phyloP scores from a whole-genome alignment of 2,329 filamentous ascomycete genomes.

The Endoconidiophora laricicola region DNA sequence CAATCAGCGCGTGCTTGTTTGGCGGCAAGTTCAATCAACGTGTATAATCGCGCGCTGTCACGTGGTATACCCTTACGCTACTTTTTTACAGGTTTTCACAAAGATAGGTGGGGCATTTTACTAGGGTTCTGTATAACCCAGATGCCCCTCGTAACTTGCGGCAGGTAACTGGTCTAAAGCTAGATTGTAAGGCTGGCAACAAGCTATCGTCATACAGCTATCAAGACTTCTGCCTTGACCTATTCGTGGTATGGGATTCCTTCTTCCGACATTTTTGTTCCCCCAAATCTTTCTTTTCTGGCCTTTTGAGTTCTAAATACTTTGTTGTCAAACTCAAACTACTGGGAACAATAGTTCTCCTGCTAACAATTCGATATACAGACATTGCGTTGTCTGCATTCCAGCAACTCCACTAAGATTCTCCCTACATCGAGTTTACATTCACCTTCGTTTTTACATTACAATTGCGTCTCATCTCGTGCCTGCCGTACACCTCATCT shows the following conservation, averaged over 20 bases:
- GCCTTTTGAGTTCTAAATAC: too few relatives aligned
- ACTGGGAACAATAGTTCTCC: background rate
- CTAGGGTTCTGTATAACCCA: background rate
- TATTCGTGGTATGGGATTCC: background rate
- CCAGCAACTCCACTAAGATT: background rate
- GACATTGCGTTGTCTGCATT: background rate
- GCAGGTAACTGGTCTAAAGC: too few relatives aligned
- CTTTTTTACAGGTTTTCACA: too few relatives aligned
- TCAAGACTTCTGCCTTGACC: background rate
- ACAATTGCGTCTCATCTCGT: background rate
- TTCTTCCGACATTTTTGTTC: background rate
- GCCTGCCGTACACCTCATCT: background rate
- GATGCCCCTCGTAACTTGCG: background rate
- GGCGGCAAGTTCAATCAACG: too few relatives aligned
- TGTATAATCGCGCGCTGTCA: background rate
- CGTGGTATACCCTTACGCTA: background rate
- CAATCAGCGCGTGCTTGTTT: too few relatives aligned
- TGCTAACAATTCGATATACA: background rate
- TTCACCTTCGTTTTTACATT: background rate
- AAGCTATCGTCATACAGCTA: slow-evolving; percentile 5
- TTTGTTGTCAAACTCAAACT: too few relatives aligned
- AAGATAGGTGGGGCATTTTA: background rate
- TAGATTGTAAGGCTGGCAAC: slow-evolving; percentile 6
- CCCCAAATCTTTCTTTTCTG: too few relatives aligned
- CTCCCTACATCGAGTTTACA: background rate